A percentile compares a stretch with the other conserved stretches of the same genome.
Evolutionary conservation across 1,284 basidiomycete genomes (phyloP).

Genomic region (Pulveroboletus sp.): DNA sequence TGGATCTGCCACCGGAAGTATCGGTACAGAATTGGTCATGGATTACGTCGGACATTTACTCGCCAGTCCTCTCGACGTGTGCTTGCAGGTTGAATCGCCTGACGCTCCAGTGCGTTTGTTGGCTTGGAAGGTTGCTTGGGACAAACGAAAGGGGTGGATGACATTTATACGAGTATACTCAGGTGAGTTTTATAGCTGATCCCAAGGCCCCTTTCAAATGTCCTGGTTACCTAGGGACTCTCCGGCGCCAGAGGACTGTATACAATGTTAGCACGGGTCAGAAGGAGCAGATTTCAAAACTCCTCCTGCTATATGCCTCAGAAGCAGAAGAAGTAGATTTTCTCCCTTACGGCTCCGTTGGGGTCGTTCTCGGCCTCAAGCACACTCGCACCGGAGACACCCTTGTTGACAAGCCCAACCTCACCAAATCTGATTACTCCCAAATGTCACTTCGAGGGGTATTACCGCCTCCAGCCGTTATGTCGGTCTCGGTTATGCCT

Average conservation of each 20-base stretch:
- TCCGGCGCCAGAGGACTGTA: constrained; percentile 62
- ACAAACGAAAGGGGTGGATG: constrained; percentile 83
- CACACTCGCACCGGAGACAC: constrained; percentile 89
- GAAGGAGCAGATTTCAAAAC: constrained; percentile 71
- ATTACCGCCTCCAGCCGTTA: constrained; percentile 69
- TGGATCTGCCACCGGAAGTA: constrained; percentile 77
- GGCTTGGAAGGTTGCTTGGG: constrained; percentile 90
- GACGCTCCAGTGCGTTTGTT: constrained; percentile 59
- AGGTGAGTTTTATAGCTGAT: constrained; percentile 42
- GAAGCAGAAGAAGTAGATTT: constrained; percentile 78
- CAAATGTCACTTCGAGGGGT: constrained; percentile 59
- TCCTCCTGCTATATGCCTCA: constrained; percentile 80
- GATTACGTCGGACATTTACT: constrained; percentile 79
- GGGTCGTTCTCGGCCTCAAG: constrained; percentile 80
- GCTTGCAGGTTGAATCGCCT: constrained; percentile 39
- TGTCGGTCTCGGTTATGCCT: constrained; percentile 78
- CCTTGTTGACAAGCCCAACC: constrained; percentile 49
- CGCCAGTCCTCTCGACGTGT: constrained; percentile 72
- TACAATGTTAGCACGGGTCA: constrained; percentile 66
- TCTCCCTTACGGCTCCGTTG: constrained; percentile 79
- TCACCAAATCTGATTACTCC: constrained; percentile 27
- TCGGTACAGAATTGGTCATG: constrained; percentile 80
- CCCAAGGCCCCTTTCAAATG: not conserved
- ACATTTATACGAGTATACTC: constrained; percentile 89
- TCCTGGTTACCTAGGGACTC: constrained; percentile 45